Evolutionary conservation across 2,329 filamentous ascomycete species (phyloP).

Genomic region (Metarhizium humberi): DNA sequence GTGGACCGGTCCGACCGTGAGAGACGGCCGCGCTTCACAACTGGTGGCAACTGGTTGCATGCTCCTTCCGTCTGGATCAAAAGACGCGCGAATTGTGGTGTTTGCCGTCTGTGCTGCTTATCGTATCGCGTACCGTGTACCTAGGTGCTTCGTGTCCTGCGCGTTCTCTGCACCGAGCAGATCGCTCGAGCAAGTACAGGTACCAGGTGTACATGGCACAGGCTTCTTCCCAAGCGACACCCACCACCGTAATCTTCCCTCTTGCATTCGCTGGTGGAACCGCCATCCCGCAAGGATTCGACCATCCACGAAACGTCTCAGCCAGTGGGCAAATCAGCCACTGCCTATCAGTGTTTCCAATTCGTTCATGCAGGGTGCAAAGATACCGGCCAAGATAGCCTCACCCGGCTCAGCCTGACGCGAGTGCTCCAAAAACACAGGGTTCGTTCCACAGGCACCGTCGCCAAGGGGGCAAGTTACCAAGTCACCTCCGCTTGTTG

Average conservation of each 20-base stretch:
- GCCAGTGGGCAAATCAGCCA: neutral
- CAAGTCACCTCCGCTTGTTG: no score
- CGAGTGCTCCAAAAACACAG: no score
- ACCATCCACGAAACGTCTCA: neutral
- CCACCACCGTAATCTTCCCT: neutral
- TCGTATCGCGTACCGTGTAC: neutral
- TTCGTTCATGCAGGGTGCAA: no score
- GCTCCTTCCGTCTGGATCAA: no score
- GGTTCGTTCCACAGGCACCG: no score
- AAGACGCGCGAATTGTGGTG: neutral
- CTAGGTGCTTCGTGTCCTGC: neutral
- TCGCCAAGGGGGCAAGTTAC: no score
- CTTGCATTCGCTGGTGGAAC: neutral
- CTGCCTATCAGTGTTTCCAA: no score
- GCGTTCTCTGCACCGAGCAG: no score
- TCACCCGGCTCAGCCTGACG: no score
- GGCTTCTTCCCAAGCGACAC: neutral
- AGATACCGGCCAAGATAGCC: no score
- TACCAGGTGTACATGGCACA: neutral
- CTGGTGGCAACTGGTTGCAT: no score
- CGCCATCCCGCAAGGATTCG: neutral
- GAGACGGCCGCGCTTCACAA: neutral
- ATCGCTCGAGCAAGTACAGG: neutral
- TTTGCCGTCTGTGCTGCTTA: neutral
- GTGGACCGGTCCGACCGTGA: constrained; percentile 9